A percentile compares a stretch with the other conserved stretches of the same genome.
phyloP scores from a whole-genome alignment of 352 stramenopile genomes.

The Pythium periplocum region DNA sequence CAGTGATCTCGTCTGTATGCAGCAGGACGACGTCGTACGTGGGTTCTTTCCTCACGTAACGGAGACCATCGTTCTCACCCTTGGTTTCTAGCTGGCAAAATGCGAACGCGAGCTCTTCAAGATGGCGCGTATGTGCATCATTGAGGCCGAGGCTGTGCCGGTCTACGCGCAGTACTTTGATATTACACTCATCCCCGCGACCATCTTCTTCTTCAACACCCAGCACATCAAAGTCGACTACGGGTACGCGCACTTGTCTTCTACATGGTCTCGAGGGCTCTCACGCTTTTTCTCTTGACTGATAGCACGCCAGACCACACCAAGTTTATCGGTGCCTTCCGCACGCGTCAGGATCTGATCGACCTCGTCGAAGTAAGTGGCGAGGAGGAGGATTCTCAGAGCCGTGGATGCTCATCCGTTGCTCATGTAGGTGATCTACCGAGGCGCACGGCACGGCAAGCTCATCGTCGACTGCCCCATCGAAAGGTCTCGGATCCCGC shows the following conservation, averaged over 20 bases:
- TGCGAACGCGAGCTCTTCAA: constrained; percentile 70
- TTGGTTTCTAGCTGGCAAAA: constrained; percentile 48
- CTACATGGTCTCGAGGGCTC: background rate
- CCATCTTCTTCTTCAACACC: constrained; percentile 85
- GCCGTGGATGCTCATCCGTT: background rate
- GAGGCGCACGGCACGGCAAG: constrained; percentile 72
- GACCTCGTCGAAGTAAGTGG: constrained; percentile 74
- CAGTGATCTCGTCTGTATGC: constrained; percentile 63
- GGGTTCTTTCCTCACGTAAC: background rate
- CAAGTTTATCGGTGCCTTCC: constrained; percentile 86
- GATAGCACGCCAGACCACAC: constrained; percentile 77
- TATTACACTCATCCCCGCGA: constrained; percentile 81
- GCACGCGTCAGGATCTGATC: constrained; percentile 73
- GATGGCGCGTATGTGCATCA: constrained; percentile 69
- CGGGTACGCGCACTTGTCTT: constrained; percentile 26
- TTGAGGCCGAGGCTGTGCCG: constrained; percentile 65
- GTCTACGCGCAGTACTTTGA: constrained; percentile 89
- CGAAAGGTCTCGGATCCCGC: constrained; percentile 64
- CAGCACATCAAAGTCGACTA: constrained; percentile 90
- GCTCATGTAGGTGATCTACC: constrained; percentile 68
- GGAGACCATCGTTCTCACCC: background rate
- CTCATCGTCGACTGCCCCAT: constrained; percentile 79
- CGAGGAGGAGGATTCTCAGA: too few relatives aligned
- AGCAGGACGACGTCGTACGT: constrained; percentile 81
- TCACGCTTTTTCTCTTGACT: background rate